phyloP scores from a whole-genome alignment of 202 grass and related monocot genomes.

The Cymbopogon flexuosus region DNA sequence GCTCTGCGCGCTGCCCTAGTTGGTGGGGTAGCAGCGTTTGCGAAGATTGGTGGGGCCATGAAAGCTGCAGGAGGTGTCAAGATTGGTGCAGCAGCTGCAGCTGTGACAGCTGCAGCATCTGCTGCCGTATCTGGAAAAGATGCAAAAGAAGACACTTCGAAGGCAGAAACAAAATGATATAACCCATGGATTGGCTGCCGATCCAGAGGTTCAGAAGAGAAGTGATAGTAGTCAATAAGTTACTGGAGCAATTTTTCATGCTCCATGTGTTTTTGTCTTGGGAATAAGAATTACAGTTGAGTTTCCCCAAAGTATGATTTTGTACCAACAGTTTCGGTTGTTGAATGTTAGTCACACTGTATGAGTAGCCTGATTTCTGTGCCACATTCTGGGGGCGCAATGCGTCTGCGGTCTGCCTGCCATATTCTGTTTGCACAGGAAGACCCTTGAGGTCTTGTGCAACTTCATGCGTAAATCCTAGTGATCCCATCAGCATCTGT shows the following conservation, averaged over 20 bases:
- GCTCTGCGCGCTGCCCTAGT: constrained; percentile 72
- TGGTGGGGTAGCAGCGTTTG: constrained; percentile 62
- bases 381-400: background rate
- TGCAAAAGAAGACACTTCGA: constrained; percentile 16
- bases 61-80: constrained; percentile 74
- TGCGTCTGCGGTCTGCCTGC: background rate
- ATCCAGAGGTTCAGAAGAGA: background rate
- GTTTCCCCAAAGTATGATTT: background rate
- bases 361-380: background rate
- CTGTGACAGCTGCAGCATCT: constrained; percentile 60
- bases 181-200: background rate
- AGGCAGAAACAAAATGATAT: constrained; percentile 45
- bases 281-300: constrained; percentile 21
- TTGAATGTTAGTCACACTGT: background rate
- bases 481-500: background rate
- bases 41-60: constrained; percentile 53
- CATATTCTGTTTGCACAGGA: background rate
- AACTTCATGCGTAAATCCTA: background rate
- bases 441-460: background rate
- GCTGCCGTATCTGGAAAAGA: constrained; percentile 55
- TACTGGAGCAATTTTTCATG: constrained; percentile 16
- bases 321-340: background rate
- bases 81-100: constrained; percentile 62
- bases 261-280: constrained; percentile 13
- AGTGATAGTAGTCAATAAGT: constrained; percentile 17